These are phyloP conservation scores for Didymella arachidicola DNA, from an alignment of 2,329 filamentous ascomycete species.

Conservation along the genomic window DNA sequence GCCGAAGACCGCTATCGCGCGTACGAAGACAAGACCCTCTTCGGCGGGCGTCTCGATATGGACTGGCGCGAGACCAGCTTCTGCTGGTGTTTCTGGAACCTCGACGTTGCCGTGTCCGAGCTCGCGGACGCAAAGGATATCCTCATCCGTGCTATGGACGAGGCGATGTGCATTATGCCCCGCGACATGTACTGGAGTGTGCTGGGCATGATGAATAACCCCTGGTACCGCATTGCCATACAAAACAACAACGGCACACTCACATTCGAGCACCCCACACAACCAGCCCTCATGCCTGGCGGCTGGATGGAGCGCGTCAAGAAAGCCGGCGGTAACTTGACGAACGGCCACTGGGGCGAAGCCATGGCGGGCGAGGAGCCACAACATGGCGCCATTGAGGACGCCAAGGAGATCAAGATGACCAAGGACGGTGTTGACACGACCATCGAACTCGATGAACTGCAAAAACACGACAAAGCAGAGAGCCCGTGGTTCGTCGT, in stretches of 20 bases:
- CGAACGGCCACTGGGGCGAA: conserved; percentile 87
- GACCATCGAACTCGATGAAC: conserved; percentile 73
- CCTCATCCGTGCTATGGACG: conserved; percentile 87
- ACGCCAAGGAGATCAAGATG: conserved; percentile 76
- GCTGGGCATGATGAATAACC: conserved; percentile 97
- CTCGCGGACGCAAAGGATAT: conserved; percentile 73
- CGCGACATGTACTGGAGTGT: conserved; percentile 97
- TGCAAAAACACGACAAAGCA: conserved; percentile 71
- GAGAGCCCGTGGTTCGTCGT: conserved; percentile 85
- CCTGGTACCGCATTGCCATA: conserved; percentile 86
- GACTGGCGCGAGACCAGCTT: conserved; percentile 82
- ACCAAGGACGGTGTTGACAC: conserved; percentile 71
- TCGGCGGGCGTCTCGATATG: conserved; percentile 80
- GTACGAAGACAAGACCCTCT: conserved; percentile 69
- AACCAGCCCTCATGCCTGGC: conserved; percentile 76
- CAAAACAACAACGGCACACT: conserved; percentile 66
- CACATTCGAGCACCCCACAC: conserved; percentile 87
- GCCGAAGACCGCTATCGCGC: conserved; percentile 85
- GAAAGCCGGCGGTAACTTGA: conserved; percentile 78
- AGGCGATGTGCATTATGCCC: conserved; percentile 84
- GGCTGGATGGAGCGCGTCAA: conserved; percentile 96
- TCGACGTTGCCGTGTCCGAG: conserved; percentile 70
- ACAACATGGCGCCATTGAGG: conserved; percentile 55
- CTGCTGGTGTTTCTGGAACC: conserved; percentile 92
- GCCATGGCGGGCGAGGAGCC: conserved; percentile 62